Percentiles rank a stretch among this genome's conserved stretches.
These are phyloP conservation scores for Arthrinium phaeospermum DNA, from an alignment of 2,329 filamentous ascomycete species.

Conservation along the genomic window DNA sequence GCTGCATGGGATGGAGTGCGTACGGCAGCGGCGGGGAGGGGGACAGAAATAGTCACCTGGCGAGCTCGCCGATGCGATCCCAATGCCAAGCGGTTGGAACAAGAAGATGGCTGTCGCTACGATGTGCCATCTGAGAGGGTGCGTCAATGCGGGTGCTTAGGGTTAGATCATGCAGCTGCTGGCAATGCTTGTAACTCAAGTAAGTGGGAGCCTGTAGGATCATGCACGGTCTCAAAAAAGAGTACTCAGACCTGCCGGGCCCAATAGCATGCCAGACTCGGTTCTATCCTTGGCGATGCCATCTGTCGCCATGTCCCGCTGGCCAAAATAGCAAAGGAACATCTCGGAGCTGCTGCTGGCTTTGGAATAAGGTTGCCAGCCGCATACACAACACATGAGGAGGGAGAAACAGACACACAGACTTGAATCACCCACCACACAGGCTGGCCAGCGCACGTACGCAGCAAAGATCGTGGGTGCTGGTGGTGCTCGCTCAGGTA, in stretches of 20 bases:
- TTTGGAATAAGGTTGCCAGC: background rate
- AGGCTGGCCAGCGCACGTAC: background rate
- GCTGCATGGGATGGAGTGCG: background rate
- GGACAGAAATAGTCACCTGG: background rate
- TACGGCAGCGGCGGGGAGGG: background rate
- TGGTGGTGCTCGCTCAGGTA: background rate
- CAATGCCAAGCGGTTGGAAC: conserved; percentile 1
- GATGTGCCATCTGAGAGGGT: conserved; percentile 16
- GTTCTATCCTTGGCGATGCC: background rate
- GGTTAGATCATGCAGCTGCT: conserved; percentile 16
- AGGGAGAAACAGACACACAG: conserved; percentile 4
- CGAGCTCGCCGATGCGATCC: background rate
- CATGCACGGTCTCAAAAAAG: background rate
- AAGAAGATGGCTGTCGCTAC: background rate
- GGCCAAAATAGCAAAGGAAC: background rate
- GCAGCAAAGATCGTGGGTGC: background rate
- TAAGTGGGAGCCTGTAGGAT: background rate
- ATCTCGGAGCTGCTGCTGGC: background rate
- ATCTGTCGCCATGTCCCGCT: background rate
- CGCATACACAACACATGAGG: conserved; percentile 1
- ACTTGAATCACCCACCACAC: background rate
- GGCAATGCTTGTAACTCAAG: background rate
- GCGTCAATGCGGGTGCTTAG: conserved; percentile 6
- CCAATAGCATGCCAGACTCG: background rate
- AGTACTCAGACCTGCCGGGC: background rate